phyloP scores from a whole-genome alignment of 768 basidiomycete genomes.

The Lactarius trivialis region DNA sequence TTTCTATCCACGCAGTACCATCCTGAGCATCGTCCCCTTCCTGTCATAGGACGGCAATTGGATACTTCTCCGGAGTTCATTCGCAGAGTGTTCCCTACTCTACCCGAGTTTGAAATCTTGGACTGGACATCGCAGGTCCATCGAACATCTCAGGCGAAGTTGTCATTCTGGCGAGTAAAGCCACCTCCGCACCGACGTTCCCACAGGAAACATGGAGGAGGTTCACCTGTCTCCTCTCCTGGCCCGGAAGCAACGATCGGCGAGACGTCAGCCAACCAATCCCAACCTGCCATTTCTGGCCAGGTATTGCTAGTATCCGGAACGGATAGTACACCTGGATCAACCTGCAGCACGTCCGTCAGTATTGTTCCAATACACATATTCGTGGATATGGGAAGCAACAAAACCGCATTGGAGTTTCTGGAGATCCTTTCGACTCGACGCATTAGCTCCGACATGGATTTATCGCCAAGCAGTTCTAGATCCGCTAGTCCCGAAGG shows the following conservation, averaged over 20 bases:
- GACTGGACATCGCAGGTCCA: constrained; percentile 54
- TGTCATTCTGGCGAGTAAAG: constrained; percentile 58
- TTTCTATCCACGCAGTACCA: constrained; percentile 55
- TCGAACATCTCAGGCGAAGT: constrained; percentile 40
- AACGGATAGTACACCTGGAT: not conserved
- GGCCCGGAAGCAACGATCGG: not conserved
- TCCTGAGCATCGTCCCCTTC: constrained; percentile 38
- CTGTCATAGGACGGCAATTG: not conserved
- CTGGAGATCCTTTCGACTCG: constrained; percentile 37
- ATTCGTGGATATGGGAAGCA: constrained; percentile 60
- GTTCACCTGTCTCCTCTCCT: not conserved
- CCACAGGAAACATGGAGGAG: constrained; percentile 1
- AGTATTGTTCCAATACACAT: constrained; percentile 59
- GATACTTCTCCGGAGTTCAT: constrained; percentile 4
- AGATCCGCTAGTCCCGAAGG: constrained; percentile 2
- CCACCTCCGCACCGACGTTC: constrained; percentile 18
- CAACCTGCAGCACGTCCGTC: constrained; percentile 32
- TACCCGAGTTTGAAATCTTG: constrained; percentile 52
- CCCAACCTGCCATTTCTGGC: constrained; percentile 20
- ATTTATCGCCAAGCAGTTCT: not conserved
- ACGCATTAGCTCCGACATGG: not conserved
- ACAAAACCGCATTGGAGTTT: constrained; percentile 41
- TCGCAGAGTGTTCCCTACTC: constrained; percentile 10
- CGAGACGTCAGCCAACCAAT: not conserved
- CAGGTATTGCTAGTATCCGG: constrained; percentile 15